Evolutionary conservation across 2,329 filamentous ascomycete species (phyloP).

Genomic region (Fusarium anguioides): DNA sequence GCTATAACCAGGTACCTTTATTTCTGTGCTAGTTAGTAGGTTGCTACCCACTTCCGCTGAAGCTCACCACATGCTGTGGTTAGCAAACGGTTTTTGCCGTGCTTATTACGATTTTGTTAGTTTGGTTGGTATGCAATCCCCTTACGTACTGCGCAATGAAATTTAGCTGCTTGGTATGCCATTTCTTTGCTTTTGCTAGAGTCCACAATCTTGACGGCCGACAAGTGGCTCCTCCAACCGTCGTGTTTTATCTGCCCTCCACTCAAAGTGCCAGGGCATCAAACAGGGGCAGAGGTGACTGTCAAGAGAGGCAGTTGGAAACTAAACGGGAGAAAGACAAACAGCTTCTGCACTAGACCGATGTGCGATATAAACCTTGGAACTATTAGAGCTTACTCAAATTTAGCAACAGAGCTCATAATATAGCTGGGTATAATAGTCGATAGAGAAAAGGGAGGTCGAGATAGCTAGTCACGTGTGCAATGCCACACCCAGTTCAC

Average conservation of each 20-base stretch:
- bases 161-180: not conserved
- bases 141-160: not conserved
- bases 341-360: not conserved
- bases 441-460: not conserved
- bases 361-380: not conserved
- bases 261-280: not conserved
- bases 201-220: not conserved
- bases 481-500: constrained; percentile 8
- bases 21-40: not conserved
- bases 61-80: not conserved
- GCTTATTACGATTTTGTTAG: not conserved
- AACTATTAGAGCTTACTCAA: no score
- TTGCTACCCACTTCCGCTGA: not conserved
- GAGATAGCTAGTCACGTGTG: not conserved
- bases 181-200: constrained; percentile 19
- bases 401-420: no score
- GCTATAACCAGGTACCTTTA: not conserved
- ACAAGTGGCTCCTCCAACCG: not conserved
- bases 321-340: not conserved
- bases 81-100: not conserved
- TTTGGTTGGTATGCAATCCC: not conserved
- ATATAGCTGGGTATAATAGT: no score
- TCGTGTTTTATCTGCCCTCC: not conserved
- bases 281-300: not conserved
- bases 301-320: not conserved